phyloP scores from a whole-genome alignment of 257 asterid species.

The Solanum megistacrolobum region DNA sequence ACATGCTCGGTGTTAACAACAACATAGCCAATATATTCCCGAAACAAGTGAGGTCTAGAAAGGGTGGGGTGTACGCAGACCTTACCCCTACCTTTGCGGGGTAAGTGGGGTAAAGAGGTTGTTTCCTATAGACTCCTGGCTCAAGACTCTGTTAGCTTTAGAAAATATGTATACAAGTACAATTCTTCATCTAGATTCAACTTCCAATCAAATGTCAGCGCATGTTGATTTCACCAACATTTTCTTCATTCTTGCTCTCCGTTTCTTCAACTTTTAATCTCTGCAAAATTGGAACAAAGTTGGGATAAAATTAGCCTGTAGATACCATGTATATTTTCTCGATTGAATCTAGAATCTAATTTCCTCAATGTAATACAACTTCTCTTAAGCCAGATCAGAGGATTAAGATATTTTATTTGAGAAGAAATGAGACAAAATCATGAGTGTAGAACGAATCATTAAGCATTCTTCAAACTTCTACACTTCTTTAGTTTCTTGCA shows the following conservation, averaged over 20 bases:
- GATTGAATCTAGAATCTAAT: not conserved
- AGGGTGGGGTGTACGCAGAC: not conserved
- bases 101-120: not conserved
- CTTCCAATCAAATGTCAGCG: constrained; percentile 2
- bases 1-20: not conserved
- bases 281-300: constrained; percentile 9
- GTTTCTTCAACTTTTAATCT: constrained; percentile 23
- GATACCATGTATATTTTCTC: not conserved
- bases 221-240: constrained; percentile 12
- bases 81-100: not conserved
- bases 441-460: not conserved
- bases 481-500: not conserved
- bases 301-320: not conserved
- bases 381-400: not conserved
- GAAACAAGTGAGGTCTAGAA: not conserved
- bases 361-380: not conserved
- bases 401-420: not conserved
- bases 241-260: constrained; percentile 16
- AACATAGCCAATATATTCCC: not conserved
- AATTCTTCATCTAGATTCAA: constrained; percentile 13
- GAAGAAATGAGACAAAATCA: not conserved
- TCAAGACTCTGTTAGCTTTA: not conserved
- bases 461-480: not conserved
- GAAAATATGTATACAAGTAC: not conserved
- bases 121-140: not conserved